Evolutionary conservation across 2,329 filamentous ascomycete genomes (phyloP), one percentile per base, ranked within the genome.

Genomic region (Fusarium sp.): DNA sequence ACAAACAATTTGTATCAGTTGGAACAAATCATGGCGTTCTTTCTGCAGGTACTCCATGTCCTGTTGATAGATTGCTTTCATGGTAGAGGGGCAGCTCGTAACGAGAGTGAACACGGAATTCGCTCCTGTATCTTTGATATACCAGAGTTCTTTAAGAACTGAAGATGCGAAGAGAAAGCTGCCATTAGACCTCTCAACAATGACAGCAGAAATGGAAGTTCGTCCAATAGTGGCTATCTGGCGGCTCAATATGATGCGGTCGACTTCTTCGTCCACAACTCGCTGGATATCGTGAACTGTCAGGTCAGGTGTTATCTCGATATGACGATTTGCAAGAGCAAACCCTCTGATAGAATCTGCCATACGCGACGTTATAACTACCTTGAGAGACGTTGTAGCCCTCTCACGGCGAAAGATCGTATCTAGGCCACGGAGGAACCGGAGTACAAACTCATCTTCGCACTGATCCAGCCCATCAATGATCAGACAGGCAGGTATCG

Each of bases 41-140:
- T 31, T 21, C 31, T 56, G 39, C 4, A 67, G 57, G 32, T 56
- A 62, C 14, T 67, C 49, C 64, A 67, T 61, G 29, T 64, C 62
- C 31, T 67, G 64, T 32, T 66, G 55, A 27, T 67, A 67, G 15
- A 67, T 67, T 8, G 62, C 64, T 45, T 67, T 59, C 59, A 65
- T 65, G 6, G 62, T 64, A 4, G 64, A 50, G 15, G 56, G 57
- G 19, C 60, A 67, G n/a, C 56, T 61, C 8, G 60, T 61, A 14
- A 66, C 45, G 1, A 66, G 45, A 1, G 62, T 66, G 29, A 65
- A 67, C 9, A 67, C 60, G 15, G 60, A 61, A 27, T 63, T 67
- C 2, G 62, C 59, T 2, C 56, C 64, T 6, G 64, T 66, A 19
- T 67, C 62, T 27, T 64, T 65, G 33, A 63, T 67, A 9, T 51